Evolutionary conservation across 129 eudicot genomes (phyloP).

Genomic region (Mikania micrantha): DNA sequence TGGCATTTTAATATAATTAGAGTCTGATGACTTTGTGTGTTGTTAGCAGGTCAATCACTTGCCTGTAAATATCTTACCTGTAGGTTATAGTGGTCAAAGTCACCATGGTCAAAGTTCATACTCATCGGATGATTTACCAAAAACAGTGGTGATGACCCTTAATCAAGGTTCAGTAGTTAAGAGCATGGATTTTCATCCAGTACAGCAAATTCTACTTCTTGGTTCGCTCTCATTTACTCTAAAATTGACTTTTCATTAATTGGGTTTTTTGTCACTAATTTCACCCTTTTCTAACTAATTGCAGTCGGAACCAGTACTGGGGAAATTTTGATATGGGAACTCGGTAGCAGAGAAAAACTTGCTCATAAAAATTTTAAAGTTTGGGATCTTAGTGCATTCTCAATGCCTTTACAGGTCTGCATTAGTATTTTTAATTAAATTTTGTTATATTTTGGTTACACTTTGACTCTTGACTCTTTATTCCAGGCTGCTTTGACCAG

Average conservation of each 20-base stretch:
- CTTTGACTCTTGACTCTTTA: conserved; percentile 8
- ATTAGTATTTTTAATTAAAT: background rate
- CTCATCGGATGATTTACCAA: conserved; percentile 84
- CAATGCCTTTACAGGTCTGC: conserved; percentile 75
- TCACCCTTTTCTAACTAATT: background rate
- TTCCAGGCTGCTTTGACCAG: conserved; percentile 56
- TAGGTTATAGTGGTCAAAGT: conserved; percentile 50
- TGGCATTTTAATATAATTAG: background rate
- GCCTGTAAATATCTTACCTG: conserved; percentile 63
- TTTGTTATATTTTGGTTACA: background rate
- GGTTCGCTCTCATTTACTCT: conserved; percentile 37
- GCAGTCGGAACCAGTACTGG: conserved; percentile 76
- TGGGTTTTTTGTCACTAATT: background rate
- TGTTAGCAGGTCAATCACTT: conserved; percentile 53
- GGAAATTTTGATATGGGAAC: conserved; percentile 77
- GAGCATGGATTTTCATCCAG: conserved; percentile 89
- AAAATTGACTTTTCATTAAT: background rate
- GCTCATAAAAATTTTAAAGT: conserved; percentile 68
- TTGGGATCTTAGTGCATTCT: conserved; percentile 63
- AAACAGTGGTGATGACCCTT: conserved; percentile 55
- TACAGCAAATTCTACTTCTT: conserved; percentile 66
- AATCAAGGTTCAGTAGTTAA: conserved; percentile 69
- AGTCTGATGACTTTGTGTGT: background rate
- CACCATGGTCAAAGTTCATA: conserved; percentile 69
- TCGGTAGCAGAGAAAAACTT: conserved; percentile 61